A percentile compares a stretch with the other conserved stretches of the same genome.
These are phyloP conservation scores for Potentilla sterilis DNA, from an alignment of 306 rosid species.

Conservation along the genomic window DNA sequence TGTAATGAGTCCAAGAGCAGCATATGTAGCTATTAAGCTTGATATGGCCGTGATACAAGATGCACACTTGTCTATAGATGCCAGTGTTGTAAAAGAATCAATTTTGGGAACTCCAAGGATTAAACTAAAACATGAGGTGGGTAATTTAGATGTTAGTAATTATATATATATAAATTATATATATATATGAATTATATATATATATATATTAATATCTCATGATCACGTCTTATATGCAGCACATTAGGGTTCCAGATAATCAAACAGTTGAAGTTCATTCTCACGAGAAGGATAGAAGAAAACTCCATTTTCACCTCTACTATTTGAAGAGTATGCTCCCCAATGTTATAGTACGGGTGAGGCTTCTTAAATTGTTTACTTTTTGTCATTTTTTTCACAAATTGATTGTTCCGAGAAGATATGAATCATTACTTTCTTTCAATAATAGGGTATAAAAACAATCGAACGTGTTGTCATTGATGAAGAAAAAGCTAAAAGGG, in stretches of 20 bases:
- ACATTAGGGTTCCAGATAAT: slow-evolving; percentile 60
- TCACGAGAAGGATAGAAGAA: slow-evolving; percentile 54
- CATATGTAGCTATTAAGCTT: slow-evolving; percentile 56
- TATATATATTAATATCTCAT: slow-evolving; percentile 18
- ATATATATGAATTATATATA: slow-evolving; percentile 5
- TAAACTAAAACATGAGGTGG: slow-evolving; percentile 79
- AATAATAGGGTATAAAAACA: slow-evolving; percentile 73
- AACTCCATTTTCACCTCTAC: slow-evolving; percentile 69
- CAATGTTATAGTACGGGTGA: slow-evolving; percentile 69
- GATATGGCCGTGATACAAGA: slow-evolving; percentile 66
- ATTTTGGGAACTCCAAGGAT: slow-evolving; percentile 62
- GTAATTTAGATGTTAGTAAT: slow-evolving; percentile 25
- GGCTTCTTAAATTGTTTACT: neutral
- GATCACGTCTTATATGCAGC: slow-evolving; percentile 46
- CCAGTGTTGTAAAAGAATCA: slow-evolving; percentile 66
- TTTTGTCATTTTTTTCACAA: neutral
- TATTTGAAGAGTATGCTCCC: slow-evolving; percentile 68
- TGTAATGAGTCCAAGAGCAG: slow-evolving; percentile 53
- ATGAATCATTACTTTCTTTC: slow-evolving; percentile 19
- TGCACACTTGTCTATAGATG: slow-evolving; percentile 65
- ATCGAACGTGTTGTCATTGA: slow-evolving; percentile 71
- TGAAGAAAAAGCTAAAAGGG: slow-evolving; percentile 43
- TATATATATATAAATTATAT: slow-evolving; percentile 13
- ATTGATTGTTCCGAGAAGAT: slow-evolving; percentile 20
- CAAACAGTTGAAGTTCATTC: slow-evolving; percentile 64